Conservation (phyloP, 148 eudicot species). For the Vaccinium corymbosum region DNA sequence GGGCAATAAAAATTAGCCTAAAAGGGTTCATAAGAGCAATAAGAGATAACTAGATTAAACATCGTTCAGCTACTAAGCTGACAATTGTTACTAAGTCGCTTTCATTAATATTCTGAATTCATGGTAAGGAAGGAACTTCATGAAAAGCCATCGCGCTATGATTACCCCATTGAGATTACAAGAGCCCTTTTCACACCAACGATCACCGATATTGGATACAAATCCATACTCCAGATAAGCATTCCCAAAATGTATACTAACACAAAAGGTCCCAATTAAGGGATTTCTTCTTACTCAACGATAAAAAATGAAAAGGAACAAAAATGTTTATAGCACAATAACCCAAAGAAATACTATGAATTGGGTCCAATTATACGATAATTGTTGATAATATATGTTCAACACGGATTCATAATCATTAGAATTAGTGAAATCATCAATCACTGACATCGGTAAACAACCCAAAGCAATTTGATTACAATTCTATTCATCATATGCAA, state of each 20-base stretch:
- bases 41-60: neutral
- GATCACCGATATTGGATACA: neutral
- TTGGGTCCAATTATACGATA: constrained; percentile 3
- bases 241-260: neutral
- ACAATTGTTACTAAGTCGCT: neutral
- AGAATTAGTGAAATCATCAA: neutral
- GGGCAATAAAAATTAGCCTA: neutral
- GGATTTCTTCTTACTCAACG: neutral
- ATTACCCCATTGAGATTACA: neutral
- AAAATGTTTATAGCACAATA: neutral
- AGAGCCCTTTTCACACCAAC: neutral
- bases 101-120: neutral
- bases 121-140: neutral
- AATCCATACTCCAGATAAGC: neutral
- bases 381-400: neutral
- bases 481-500: neutral
- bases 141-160: neutral
- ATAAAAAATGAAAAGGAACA: neutral
- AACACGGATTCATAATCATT: neutral
- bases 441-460: neutral
- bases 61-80: neutral
- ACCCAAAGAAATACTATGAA: neutral
- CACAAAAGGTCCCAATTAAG: neutral
- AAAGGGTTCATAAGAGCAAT: neutral
- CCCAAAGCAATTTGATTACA: neutral